Conservation (phyloP, 2,329 filamentous ascomycete genomes). For the Colletotrichum tamarilloi region DNA sequence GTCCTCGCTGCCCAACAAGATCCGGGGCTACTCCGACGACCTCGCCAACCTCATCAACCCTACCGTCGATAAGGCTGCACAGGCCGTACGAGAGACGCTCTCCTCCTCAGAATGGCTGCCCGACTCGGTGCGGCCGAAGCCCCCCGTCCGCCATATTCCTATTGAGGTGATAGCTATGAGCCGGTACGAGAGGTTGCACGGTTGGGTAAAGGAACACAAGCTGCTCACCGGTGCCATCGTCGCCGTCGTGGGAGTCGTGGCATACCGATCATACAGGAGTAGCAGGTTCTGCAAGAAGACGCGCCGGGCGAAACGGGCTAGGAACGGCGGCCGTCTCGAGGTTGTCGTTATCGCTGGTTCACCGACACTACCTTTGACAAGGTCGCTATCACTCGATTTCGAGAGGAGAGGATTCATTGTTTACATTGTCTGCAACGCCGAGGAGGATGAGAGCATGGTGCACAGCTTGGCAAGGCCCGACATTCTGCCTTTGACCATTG, state of each 20-base stretch:
- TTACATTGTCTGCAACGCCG: conserved; percentile 86
- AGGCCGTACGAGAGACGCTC: conserved; percentile 75
- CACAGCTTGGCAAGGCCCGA: conserved; percentile 82
- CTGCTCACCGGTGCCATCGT: conserved; percentile 78
- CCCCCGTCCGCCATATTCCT: conserved; percentile 53
- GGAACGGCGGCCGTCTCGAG: conserved; percentile 87
- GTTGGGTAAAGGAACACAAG: conserved; percentile 80
- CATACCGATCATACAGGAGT: conserved; percentile 62
- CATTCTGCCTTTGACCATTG: conserved; percentile 83
- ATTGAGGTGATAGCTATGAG: conserved; percentile 47
- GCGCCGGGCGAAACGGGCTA: conserved; percentile 80
- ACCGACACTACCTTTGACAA: conserved; percentile 83
- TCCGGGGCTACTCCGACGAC: conserved; percentile 76
- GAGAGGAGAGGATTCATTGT: conserved; percentile 94
- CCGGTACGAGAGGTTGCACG: conserved; percentile 66
- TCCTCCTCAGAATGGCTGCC: conserved; percentile 79
- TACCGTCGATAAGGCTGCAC: conserved; percentile 81
- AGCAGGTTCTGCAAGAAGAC: conserved; percentile 71
- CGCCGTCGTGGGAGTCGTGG: conserved; percentile 75
- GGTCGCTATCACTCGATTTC: conserved; percentile 84
- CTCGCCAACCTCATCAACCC: conserved; percentile 84
- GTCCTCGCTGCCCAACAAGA: conserved; percentile 67
- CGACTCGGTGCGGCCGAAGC: conserved; percentile 70
- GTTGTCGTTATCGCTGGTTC: conserved; percentile 92
- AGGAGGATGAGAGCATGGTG: conserved; percentile 85